Base-by-base conservation (phyloP, 352 stramenopile genomes). In the Phytophthora cactorum region DNA sequence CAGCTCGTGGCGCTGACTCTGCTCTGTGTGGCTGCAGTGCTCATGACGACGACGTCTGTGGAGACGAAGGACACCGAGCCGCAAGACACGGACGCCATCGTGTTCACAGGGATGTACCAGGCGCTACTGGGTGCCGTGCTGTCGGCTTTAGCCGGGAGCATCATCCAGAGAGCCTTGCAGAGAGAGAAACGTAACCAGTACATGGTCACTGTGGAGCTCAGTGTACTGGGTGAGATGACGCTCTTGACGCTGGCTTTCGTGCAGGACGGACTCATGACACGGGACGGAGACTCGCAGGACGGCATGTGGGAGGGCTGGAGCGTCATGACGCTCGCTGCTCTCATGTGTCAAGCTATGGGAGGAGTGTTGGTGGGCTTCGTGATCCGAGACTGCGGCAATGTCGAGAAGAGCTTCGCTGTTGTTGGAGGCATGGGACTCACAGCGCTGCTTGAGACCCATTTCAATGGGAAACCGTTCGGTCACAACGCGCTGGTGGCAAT, bases 361-460 rank as follows among this genome's bases (percentile, higher is more conserved):
- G 84, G 88, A 17, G 77, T 95, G 14, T 44, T 93, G 15, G 88
- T 95, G 17, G 88, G 84, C 12, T 91, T 92, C 56, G 88, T 96
- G 34, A 96, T 93, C 66, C 91, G 91, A 70, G 79, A 93, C 73
- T 92, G 84, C 39, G 88, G 88, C 7, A 94, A 93, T 65, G 85
- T 96, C 22, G 82, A 93, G 53, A 93, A 94, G 70, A 90, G 77
- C 66, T 94, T 96, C 59, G 84, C 84, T 0, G 88, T 94, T 14
- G 88, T 96, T 34, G 72, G 81, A 22, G 88, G 88, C 12, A 92
- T 94, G 78, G 80, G 90, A 58, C 88, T 94, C 54, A 93, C 86
- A 14, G 88, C 88, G 22, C 52, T 86, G 41, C 60, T 92, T 27
- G 83, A 95, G 71, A 85, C 75, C 25, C 60, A 83, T 53, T 86